Evolutionary conservation across 805 yeast genomes (phyloP), one percentile per base, ranked within the genome.

Genomic region (Teunomyces kruisii): DNA sequence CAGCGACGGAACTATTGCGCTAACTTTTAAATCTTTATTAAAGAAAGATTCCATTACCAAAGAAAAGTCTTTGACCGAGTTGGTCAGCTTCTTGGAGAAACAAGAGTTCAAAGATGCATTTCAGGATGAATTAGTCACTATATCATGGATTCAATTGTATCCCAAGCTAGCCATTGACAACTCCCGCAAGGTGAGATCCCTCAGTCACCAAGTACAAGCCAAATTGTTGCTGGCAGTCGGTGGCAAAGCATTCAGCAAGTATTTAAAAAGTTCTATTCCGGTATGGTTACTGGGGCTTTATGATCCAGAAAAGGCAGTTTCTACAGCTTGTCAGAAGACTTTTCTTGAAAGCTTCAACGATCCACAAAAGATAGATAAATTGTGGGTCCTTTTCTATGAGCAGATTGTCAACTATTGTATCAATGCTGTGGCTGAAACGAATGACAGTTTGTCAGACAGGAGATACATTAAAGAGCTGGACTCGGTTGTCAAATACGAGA

Each of bases 1-100:
- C 19, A 29, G 46, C 9, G 62, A 62, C 39, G 80, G 86, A 7
- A 75, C 75, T 38, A 53, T 68, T 9, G 76, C 78, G 35, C 68
- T 90, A 9, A 70, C 83, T n/a, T 85, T 90, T 70, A 90, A 86
- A 59, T 80, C 86, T 8, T 63, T 91, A 40, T 60, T 85, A 60
- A 91, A 90, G 63, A 80, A 86, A 57, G 96, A 90, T 56, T 77
- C 84, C 6, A 83, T 81, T n/a, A 92, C 98, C 0, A 86, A 83
- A 57, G 96, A 88, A 54, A 87, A 84, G 58, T 89, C 94, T 1
- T 68, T 89, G 19, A 59, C 52, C 5, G 95, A 86, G 33, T 56
- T 71, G 37, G 37, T 24, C 17, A 19, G 14, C 22, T 27, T 36
- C 13, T 32, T 32, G 9, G 35, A 39, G 12, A 39, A 28, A 9